Conservation (phyloP, 2,329 filamentous ascomycete species). For the Helminthosporium solani region DNA sequence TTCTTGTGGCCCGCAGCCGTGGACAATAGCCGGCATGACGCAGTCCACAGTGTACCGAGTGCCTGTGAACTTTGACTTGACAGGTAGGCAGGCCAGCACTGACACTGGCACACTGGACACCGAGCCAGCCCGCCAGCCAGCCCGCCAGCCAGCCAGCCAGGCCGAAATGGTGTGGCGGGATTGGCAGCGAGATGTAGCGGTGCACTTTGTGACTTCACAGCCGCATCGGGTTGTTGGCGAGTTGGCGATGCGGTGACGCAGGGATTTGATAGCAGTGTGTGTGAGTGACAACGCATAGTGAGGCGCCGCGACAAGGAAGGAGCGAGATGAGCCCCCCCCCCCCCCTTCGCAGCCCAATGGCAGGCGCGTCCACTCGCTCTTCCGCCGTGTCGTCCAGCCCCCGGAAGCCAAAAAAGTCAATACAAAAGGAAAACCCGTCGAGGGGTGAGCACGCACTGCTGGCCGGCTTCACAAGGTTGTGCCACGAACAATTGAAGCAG, state of each 20-base stretch:
- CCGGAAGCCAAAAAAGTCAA: neutral
- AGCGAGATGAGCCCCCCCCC: neutral
- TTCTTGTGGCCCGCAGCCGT: too few relatives aligned
- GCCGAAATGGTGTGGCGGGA: too few relatives aligned
- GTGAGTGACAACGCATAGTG: neutral
- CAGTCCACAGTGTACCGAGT: constrained; percentile 2
- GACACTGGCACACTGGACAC: constrained; percentile 4
- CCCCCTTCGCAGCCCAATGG: neutral
- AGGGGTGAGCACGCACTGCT: neutral
- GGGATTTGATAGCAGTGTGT: neutral
- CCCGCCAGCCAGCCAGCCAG: too few relatives aligned
- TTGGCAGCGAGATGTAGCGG: neutral
- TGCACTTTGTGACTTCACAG: neutral
- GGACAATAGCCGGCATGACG: too few relatives aligned
- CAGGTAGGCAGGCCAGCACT: neutral
- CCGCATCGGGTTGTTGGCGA: neutral
- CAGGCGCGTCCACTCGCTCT: neutral
- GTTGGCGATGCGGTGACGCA: neutral
- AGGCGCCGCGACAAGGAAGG: neutral
- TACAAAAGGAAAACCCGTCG: neutral
- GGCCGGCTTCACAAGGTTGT: neutral
- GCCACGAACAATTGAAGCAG: neutral
- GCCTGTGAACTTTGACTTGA: neutral
- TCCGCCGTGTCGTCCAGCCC: neutral
- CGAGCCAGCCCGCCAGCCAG: too few relatives aligned